phyloP scores from a whole-genome alignment of 2,329 filamentous ascomycete genomes.

The Colletotrichum sp. region DNA sequence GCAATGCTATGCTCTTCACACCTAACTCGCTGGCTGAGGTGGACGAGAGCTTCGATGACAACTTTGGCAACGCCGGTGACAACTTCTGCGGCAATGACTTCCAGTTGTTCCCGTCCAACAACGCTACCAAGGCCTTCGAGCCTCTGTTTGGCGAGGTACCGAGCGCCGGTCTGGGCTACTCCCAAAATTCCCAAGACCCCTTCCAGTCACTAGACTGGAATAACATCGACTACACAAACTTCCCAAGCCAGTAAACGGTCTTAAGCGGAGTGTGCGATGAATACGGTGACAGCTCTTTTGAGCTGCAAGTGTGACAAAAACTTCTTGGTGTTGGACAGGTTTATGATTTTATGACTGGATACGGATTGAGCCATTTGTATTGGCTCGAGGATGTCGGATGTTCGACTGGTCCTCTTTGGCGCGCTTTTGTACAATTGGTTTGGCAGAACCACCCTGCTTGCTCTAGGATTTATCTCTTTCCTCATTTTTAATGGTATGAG shows the following conservation, averaged over 20 bases:
- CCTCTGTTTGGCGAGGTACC: constrained; percentile 56
- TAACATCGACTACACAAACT: constrained; percentile 35
- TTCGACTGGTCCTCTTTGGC: background rate
- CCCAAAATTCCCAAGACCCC: constrained; percentile 59
- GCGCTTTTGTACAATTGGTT: constrained; percentile 11
- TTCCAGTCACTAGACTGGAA: constrained; percentile 49
- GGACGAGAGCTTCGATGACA: constrained; percentile 71
- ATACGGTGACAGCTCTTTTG: background rate
- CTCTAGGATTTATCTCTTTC: background rate
- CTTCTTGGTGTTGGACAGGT: background rate
- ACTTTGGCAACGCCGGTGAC: constrained; percentile 43
- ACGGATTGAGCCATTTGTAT: constrained; percentile 4
- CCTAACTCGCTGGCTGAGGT: constrained; percentile 65
- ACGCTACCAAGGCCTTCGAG: constrained; percentile 48
- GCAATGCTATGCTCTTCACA: constrained; percentile 72
- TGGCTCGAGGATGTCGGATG: background rate
- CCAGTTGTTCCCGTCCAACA: constrained; percentile 59
- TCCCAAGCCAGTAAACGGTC: constrained; percentile 31
- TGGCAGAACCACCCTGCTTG: constrained; percentile 12
- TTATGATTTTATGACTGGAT: constrained; percentile 19
- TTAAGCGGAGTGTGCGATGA: background rate
- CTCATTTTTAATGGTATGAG: constrained; percentile 13
- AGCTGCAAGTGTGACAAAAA: constrained; percentile 5
- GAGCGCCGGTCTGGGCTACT: constrained; percentile 56
- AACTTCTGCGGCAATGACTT: constrained; percentile 59